Evolutionary conservation across 2,329 filamentous ascomycete species (phyloP), one percentile per base, ranked within the genome.

Genomic region (Botrytis pseudocinerea): DNA sequence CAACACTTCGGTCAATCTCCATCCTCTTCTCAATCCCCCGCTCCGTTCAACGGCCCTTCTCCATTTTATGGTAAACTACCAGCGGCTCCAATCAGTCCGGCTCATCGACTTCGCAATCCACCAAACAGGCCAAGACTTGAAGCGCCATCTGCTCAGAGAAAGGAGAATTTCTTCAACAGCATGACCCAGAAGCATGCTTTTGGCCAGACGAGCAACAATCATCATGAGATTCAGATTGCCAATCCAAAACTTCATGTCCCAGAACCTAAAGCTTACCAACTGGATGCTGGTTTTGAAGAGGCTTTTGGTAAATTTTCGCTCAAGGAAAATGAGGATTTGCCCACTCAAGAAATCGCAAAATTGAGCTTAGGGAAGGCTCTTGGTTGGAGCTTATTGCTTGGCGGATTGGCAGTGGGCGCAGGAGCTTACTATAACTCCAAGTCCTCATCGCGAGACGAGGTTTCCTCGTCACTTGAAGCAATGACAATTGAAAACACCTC

Each of bases 11-110:
- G 76, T 25, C 59, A 51, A 57, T 46, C 54, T 4, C 22, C 63
- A 51, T 35, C 70, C 6, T 38, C 40, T 46, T 72, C 68, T 6
- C 46, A 64, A 35, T 57, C 42, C 7, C n/a, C 42, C 22, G 42
- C 42, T 32, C 38, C 70, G 32, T 72, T 69, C 10, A 60, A 60
- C 2, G 60, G 76, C 40, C 61, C 76, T 20, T 76, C 76, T 16
- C 88, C 90, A 1, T 94, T 94, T 79, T 91, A 89, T 85, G 92
- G 89, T 82, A 89, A 87, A 73, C 86, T 94, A 4, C 92, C 92
- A 6, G 85, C 90, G 0, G 90, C 91, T 1, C 92, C 92, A 22
- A 88, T 86, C 22, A 87, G 86, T n/a, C 90, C 91, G 35, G 90
- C 90, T 2, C 87, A 90, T 59, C 85, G 86, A 61, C 81, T 89